These are phyloP conservation scores for Cylindrotheca closterium DNA, from an alignment of 108 stramenopile genomes.

Conservation along the genomic window DNA sequence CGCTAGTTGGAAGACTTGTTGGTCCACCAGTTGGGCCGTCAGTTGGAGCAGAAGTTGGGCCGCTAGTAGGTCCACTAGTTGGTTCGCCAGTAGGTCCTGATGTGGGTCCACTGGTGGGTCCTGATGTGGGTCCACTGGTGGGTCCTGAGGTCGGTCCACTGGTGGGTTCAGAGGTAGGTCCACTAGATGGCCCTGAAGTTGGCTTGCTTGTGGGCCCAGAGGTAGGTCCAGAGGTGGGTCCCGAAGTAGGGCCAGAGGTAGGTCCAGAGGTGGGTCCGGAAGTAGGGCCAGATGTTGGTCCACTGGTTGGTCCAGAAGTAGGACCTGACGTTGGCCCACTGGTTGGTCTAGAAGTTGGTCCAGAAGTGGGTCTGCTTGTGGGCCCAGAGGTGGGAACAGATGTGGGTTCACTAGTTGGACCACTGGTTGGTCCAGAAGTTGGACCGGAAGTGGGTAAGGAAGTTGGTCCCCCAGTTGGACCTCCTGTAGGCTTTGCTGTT, in stretches of 20 bases:
- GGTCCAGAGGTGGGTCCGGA: slow-evolving; percentile 6
- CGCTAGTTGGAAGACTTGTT: background rate
- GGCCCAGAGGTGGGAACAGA: slow-evolving; percentile 1
- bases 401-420: slow-evolving; percentile 3
- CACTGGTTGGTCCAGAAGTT: slow-evolving; percentile 4
- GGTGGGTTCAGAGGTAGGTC: slow-evolving; percentile 3
- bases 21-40: too few species aligned
- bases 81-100: background rate
- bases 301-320: slow-evolving; percentile 3
- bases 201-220: background rate
- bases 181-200: slow-evolving; percentile 1
- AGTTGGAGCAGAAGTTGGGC: slow-evolving; percentile 8
- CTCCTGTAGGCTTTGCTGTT: slow-evolving; percentile 4
- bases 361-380: slow-evolving; percentile 1
- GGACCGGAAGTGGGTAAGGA: background rate
- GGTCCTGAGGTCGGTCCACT: background rate
- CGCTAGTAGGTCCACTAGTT: slow-evolving; percentile 3
- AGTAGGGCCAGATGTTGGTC: slow-evolving; percentile 2
- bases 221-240: slow-evolving; percentile 8
- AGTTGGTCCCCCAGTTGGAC: slow-evolving; percentile 8
- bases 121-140: slow-evolving; percentile 1
- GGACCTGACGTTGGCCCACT: background rate
- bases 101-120: slow-evolving; percentile 1
- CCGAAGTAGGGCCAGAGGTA: background rate
- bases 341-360: slow-evolving; percentile 3